phyloP scores from a whole-genome alignment of 441 rosid genomes.

The Euphorbia celastroides region DNA sequence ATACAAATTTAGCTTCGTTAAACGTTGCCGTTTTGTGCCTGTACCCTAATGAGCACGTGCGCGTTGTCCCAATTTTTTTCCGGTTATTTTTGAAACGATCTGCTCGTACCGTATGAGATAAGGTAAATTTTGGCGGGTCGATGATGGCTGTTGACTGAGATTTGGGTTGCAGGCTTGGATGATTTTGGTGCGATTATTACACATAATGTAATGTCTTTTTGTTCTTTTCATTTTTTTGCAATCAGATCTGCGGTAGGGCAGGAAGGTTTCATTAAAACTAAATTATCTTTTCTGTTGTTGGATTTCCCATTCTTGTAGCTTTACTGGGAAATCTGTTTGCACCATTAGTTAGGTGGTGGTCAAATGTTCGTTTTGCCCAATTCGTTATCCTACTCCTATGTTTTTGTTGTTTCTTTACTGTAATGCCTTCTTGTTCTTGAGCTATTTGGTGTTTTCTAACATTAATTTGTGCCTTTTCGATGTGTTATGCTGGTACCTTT shows the following conservation, averaged over 20 bases:
- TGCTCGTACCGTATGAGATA: too few relatives aligned
- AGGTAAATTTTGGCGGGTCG: neutral
- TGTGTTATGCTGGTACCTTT: neutral
- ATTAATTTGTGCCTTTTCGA: neutral
- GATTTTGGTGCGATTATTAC: neutral
- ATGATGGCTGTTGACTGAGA: neutral
- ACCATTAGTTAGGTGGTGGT: neutral
- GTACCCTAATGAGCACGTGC: neutral
- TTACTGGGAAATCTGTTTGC: neutral
- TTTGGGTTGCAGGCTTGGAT: too few relatives aligned
- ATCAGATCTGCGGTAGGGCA: neutral
- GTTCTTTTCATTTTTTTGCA: neutral
- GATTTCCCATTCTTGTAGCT: neutral
- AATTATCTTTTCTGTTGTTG: neutral
- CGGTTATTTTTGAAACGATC: neutral
- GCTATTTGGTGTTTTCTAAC: neutral
- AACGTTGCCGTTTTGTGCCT: neutral
- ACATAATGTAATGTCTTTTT: neutral
- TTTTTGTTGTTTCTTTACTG: neutral
- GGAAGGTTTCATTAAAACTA: neutral
- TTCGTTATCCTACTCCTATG: too few relatives aligned
- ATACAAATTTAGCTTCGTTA: neutral
- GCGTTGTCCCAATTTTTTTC: neutral
- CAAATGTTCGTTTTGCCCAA: neutral
- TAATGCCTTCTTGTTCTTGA: neutral